Evolutionary conservation across 306 rosid species (phyloP), one percentile per base, ranked within the genome.

Genomic region (Sindora glabra): DNA sequence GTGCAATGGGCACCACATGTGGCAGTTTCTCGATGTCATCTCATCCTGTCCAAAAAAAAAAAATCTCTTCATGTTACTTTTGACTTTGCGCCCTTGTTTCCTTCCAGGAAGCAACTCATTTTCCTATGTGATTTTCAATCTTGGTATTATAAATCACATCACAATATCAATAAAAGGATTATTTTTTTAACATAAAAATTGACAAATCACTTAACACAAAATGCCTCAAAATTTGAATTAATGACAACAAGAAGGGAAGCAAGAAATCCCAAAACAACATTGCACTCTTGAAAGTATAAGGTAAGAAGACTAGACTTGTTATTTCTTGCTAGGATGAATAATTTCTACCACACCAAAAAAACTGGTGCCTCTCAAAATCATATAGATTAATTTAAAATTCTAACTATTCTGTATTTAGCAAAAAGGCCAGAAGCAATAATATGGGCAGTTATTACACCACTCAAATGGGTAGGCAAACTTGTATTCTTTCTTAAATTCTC

Each of bases 1-100:
- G 42, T 50, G 60, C 36, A 62, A 54, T 59, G 53, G 67, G 42
- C 39, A 54, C 59, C 76, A 46, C 79, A 37, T 73, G n/a, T n/a
- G 37, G 19, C 24, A 23, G 42, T 44, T 56, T 39, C 6, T 52
- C 18, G 49, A 56, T 63, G 54, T 29, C 52, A 32, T 47, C 10
- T 53, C 1, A 9, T 39, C n/a, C n/a, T n/a, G 19, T 32, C 12
- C 10, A 39, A 8, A 26, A 17, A 48, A 16, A 25, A 51, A 50
- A 10, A 6, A 18, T 3, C 69, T 36, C 30, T 52, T 6, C 38
- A 52, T 47, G 44, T 51, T 56, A 51, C 59, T 70, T 74, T 77
- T 61, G 52, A 62, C 76, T 69, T 69, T 65, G 40, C 15, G n/a
- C 64, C 15, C 65, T 59, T 76, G 77, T 74, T 64, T 64, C 77